Evolutionary conservation across 176 grass and related monocot species (phyloP), one percentile per base, ranked within the genome.

Genomic region (Eragrostis curvula): DNA sequence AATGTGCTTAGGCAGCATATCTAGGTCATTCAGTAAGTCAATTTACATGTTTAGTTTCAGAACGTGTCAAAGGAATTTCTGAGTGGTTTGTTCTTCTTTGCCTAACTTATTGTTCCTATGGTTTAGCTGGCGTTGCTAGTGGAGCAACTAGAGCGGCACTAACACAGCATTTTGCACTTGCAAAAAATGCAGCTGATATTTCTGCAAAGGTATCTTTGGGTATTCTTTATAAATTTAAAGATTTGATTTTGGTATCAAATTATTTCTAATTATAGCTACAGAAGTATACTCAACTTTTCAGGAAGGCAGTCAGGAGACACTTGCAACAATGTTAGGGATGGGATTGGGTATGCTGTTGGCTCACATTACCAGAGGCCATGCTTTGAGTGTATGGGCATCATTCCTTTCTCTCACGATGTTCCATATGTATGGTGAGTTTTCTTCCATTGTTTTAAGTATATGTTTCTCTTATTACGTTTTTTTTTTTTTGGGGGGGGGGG

Each of bases 251-350:
- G 15, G 48, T 90, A 42, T 59, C 64, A 42, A 41, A 39, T 84
- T 77, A 77, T 90, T 36, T 18, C 52, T 49, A 18, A 74, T 47
- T 74, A n/a, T 78, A 88, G 30, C 64, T 66, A 25, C 58, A 83
- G 62, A 79, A 74, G 41, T 29, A 43, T 48, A 49, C 71, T 77
- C 29, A 60, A 84, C 36, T 85, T 87, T 75, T 88, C 63, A 98
- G 92, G 96, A 98, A 64, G 88, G 96, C 67, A 98, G 96, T 84
- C 96, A 98, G 83, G 96, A 98, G 80, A 98, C 96, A 76, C 82
- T 98, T 61, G 96, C 90, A 66, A 98, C 96, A 58, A 95, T 98
- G 96, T 79, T 77, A 59, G 96, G 96, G 36, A 98, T 95, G 96
- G 87, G 88, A 65, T 39, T 98, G 47, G 96, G 96, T 46, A 98